Conservation (phyloP, 345 rosid species). For the Geranium rotundifolium region DNA sequence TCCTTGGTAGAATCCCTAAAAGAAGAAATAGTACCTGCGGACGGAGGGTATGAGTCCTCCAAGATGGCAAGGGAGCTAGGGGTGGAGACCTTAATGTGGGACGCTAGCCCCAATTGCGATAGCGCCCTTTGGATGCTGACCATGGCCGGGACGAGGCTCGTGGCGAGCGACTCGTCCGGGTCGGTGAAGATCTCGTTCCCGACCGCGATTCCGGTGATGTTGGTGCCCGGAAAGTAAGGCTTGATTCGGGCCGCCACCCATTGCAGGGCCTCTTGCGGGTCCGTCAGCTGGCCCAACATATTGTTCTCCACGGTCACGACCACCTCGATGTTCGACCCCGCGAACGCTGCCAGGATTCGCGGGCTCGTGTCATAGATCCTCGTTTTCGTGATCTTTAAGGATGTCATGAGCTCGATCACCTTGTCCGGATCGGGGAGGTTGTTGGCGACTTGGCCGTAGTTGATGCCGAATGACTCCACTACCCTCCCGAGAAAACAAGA, state of each 20-base stretch:
- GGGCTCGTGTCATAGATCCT: conserved; percentile 90
- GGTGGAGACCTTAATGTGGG: conserved; percentile 61
- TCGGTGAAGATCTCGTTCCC: conserved; percentile 67
- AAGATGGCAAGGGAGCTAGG: conserved; percentile 67
- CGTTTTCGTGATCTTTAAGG: conserved; percentile 52
- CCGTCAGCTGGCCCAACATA: conserved; percentile 42
- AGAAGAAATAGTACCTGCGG: conserved; percentile 51
- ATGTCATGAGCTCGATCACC: conserved; percentile 53
- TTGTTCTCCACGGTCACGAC: conserved; percentile 72
- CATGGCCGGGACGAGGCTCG: conserved; percentile 66
- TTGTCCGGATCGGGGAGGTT: conserved; percentile 63
- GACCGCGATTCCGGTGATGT: conserved; percentile 57
- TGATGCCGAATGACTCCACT: conserved; percentile 64
- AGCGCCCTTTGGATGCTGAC: conserved; percentile 64
- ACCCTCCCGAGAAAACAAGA: conserved; percentile 25
- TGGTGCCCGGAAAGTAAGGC: conserved; percentile 61
- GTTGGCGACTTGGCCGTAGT: conserved; percentile 82
- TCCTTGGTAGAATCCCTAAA: too few relatives aligned
- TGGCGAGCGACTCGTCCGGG: conserved; percentile 34
- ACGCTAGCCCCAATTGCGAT: conserved; percentile 56
- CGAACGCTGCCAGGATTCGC: conserved; percentile 57
- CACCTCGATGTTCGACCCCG: conserved; percentile 58
- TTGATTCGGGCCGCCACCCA: conserved; percentile 61
- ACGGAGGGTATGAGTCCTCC: conserved; percentile 73
- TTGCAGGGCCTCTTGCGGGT: conserved; percentile 71